Evolutionary conservation across 805 yeast species (phyloP), one percentile per base, ranked within the genome.

Genomic region (Yamadazyma kitorensis): DNA sequence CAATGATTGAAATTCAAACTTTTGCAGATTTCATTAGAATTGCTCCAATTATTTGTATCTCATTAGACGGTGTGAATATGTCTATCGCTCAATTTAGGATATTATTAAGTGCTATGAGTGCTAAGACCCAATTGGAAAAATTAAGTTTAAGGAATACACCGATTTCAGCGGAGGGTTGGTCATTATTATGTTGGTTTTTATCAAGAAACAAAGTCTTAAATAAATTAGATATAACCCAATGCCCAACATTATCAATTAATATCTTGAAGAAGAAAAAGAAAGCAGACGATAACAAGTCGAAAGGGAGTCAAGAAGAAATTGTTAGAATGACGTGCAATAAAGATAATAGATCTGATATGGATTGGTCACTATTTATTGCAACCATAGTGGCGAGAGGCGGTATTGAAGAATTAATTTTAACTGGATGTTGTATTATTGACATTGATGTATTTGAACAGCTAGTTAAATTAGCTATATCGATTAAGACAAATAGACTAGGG

Each of bases 11-110:
- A 60, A 74, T 89, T 16, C 75, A 86, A 41, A 80, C 96, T 3
- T 86, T 91, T 57, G 78, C 94, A 9, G 98, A 89, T 58, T 91
- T 89, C 49, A 68, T 88, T 27, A 65, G 95, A 25, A 80, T 88
- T 37, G 93, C 91, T 0, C 96, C 96, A 0, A 74, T 89, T 20
- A 74, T 80, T 29, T 77, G 82, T 41, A 61, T 91, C 4, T 71
- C 84, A 0, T 70, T 91, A 37, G 97, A 89, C 59, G 91, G 93
- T 24, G 88, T 85, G 13, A 61, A 74, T 5, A 59, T 91, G 34
- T 74, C 89, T 1, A 70, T 74, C 14, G 88, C 82, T 36, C 91
- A 88, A 86, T 71, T 88, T 37, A 70, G 78, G 45, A 76, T 82
- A 16, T 55, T 91, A n/a, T 61, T 89, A 20, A 66, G 83, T 18